Percentiles rank a stretch among this genome's conserved stretches.
These are phyloP conservation scores for Lachnellula hyalina DNA, from an alignment of 2,329 filamentous ascomycete species.

Conservation along the genomic window DNA sequence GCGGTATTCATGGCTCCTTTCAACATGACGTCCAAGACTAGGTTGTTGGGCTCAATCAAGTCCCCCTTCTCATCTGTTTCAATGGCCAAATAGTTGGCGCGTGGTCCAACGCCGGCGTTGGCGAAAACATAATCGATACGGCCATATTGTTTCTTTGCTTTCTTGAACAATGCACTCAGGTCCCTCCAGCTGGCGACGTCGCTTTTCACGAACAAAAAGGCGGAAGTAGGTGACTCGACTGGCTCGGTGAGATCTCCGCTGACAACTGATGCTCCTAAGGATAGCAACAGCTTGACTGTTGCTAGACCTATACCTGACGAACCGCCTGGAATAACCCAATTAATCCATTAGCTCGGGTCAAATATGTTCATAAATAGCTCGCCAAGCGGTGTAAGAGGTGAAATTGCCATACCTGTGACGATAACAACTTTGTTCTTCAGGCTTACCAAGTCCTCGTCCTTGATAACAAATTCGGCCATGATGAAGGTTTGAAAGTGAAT, in stretches of 20 bases:
- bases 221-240: slow-evolving; percentile 1
- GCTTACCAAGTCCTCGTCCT: slow-evolving; percentile 37
- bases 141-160: slow-evolving; percentile 34
- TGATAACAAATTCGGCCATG: slow-evolving; percentile 43
- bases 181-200: slow-evolving; percentile 39
- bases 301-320: slow-evolving; percentile 57
- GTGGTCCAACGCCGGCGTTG: slow-evolving; percentile 50
- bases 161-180: slow-evolving; percentile 46
- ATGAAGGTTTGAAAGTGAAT: slow-evolving; percentile 10
- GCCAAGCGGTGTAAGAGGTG: not conserved
- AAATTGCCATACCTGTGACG: slow-evolving; percentile 40
- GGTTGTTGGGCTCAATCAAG: slow-evolving; percentile 39
- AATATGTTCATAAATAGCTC: not conserved
- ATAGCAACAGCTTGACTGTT: slow-evolving; percentile 46
- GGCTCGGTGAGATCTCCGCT: slow-evolving; percentile 47
- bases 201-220: slow-evolving; percentile 39
- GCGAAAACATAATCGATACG: slow-evolving; percentile 24
- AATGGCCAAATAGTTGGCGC: slow-evolving; percentile 41
- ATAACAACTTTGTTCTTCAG: slow-evolving; percentile 48
- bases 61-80: slow-evolving; percentile 46
- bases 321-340: slow-evolving; percentile 37
- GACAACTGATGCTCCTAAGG: slow-evolving; percentile 49
- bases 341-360: slow-evolving; percentile 8
- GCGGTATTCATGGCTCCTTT: slow-evolving; percentile 45
- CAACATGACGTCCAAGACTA: slow-evolving; percentile 45